These are phyloP conservation scores for Cryptococcus jaspeensis DNA, from an alignment of 1,284 basidiomycete genomes.

Conservation along the genomic window DNA sequence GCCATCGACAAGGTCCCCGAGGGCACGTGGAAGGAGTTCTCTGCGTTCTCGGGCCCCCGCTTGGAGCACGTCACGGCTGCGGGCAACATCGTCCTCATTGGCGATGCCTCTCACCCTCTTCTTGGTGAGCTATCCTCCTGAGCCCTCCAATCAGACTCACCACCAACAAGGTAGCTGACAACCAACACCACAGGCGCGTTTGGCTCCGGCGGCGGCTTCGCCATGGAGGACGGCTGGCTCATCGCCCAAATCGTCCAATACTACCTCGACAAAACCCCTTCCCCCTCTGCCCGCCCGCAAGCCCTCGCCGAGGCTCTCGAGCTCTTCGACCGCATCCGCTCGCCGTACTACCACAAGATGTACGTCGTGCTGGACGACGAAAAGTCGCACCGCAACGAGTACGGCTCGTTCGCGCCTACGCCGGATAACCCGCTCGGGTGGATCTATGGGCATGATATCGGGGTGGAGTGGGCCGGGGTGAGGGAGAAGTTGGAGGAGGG, in stretches of 20 bases:
- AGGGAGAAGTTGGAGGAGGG: not conserved
- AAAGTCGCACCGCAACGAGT: not conserved
- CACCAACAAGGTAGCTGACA: no score
- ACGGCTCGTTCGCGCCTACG: not conserved
- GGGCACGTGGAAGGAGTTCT: conserved; percentile 26
- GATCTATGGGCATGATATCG: not conserved
- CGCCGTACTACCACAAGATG: not conserved
- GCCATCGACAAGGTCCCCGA: conserved; percentile 16
- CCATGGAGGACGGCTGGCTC: no score
- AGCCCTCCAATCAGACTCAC: no score
- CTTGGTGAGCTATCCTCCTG: no score
- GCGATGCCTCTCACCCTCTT: conserved; percentile 24
- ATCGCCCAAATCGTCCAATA: no score
- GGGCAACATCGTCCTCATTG: conserved; percentile 19
- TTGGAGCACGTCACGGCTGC: conserved; percentile 12
- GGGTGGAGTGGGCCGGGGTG: not conserved
- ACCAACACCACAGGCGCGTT: no score
- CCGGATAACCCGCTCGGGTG: not conserved
- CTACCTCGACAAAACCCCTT: not conserved
- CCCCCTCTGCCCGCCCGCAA: not conserved
- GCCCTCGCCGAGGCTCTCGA: not conserved
- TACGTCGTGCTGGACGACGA: not conserved
- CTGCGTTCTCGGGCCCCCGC: conserved; percentile 22
- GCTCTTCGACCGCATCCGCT: not conserved
- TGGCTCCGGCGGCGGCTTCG: no score